A percentile compares a stretch with the other conserved stretches of the same genome.
Conservation (phyloP, 208 protist species). For the Trypanosoma lewisi region DNA sequence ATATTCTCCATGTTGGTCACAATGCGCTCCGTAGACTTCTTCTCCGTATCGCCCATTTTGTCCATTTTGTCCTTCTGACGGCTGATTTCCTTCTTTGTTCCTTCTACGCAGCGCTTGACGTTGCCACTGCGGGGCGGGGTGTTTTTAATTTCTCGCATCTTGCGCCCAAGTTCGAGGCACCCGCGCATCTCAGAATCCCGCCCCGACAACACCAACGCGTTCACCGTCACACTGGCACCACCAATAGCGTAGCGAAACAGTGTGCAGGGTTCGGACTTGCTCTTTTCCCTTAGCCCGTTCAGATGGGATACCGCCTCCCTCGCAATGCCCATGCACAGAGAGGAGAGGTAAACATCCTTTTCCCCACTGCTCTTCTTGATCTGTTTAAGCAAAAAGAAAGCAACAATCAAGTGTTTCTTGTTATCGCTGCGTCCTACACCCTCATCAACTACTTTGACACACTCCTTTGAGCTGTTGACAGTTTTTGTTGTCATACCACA, state of each 20-base stretch:
- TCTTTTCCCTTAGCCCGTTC: constrained; percentile 65
- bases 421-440: constrained; percentile 46
- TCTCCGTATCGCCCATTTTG: constrained; percentile 36
- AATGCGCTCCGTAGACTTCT: constrained; percentile 42
- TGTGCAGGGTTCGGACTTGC: constrained; percentile 41
- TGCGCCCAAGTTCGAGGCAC: constrained; percentile 58
- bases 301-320: constrained; percentile 47
- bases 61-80: constrained; percentile 66
- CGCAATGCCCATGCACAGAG: constrained; percentile 57
- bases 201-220: constrained; percentile 34
- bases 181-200: constrained; percentile 34
- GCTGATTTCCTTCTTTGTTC: constrained; percentile 66
- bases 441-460: constrained; percentile 40
- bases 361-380: constrained; percentile 50
- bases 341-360: constrained; percentile 69
- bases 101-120: constrained; percentile 66
- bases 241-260: constrained; percentile 78
- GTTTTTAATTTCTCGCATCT: constrained; percentile 81
- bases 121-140: constrained; percentile 71
- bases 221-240: constrained; percentile 62
- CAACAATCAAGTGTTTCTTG: constrained; percentile 49
- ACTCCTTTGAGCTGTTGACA: constrained; percentile 35
- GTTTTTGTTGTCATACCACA: constrained; percentile 49
- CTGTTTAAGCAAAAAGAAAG: constrained; percentile 75
- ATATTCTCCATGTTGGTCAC: constrained; percentile 69